Base-by-base conservation (phyloP, 2,329 filamentous ascomycete genomes). In the Cryoendolithus antarcticus region DNA sequence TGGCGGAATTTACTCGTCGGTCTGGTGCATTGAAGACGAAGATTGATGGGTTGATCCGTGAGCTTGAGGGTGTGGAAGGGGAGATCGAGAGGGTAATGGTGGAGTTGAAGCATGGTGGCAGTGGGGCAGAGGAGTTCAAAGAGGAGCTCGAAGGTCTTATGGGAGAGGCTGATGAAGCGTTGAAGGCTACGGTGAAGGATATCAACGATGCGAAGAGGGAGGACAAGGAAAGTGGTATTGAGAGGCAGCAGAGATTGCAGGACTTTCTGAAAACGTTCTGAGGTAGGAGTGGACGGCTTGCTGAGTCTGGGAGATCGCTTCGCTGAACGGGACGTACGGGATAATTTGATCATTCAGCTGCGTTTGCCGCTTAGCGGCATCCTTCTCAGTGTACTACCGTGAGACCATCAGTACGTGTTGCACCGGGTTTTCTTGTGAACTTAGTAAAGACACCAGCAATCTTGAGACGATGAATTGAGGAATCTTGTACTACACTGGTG, bases 211-310 rank as follows among this genome's bases (percentile, higher is more conserved):
- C 48, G 36, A 46, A 39, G 36, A 40, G 40, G 28, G 47, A 54
- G 32, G 43, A 49, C 34, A 43, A 39, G 11, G 37, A 33, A 9
- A 32, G 30, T 5, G 43, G 28, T 7, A 37, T 35, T n/a, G 39
- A 43, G 34, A 42, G 48, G n/a, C 46, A 50, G 24, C 34, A 32
- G 33, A 51, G 45, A 41, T 28, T 53, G 12, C 29, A 46, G 32
- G 48, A 46, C 35, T 39, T 53, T 15, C 21, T 34, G 34, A 27
- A 27, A 8, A 27, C 24, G 7, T 27, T 27, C 24, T 27, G 24
- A 27, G 6, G 24, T 8, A 27, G 6, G 24, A 27, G 24, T 27
- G 24, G 24, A 6, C 24, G 24, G 24, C 24, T 27, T 27, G 7
- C 24, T 27, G 24, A 27, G 6, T 27, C 5, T 27, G 24, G 7